Conservation (phyloP, 768 basidiomycete genomes). For the Tremella yokohamensis region DNA sequence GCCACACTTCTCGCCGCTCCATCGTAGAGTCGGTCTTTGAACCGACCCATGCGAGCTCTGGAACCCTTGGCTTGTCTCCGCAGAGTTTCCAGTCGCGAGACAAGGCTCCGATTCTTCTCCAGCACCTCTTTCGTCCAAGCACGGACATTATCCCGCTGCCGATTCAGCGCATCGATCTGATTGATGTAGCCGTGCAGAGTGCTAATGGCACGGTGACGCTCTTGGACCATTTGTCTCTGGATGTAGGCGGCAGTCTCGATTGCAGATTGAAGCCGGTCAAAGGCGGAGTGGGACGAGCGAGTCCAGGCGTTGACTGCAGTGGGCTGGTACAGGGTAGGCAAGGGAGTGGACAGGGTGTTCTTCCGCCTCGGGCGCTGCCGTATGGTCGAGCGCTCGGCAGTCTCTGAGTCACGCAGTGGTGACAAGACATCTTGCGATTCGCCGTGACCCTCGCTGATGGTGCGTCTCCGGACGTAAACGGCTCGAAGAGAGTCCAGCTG, state of each 20-base stretch:
- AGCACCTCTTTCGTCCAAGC: conserved; percentile 11
- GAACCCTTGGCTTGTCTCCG: neutral
- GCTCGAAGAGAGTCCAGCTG: neutral
- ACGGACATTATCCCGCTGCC: conserved; percentile 15
- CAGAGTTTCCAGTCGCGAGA: neutral
- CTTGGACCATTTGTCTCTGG: neutral
- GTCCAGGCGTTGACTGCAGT: conserved; percentile 1
- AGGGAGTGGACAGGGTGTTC: neutral
- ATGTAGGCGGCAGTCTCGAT: neutral
- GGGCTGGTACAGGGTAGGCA: neutral
- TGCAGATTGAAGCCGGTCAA: conserved; percentile 1
- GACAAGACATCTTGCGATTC: conserved; percentile 6
- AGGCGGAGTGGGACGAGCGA: neutral
- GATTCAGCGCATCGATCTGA: conserved; percentile 13
- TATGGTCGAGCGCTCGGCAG: neutral
- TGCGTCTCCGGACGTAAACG: neutral
- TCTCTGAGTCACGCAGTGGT: neutral
- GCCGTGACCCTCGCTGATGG: neutral
- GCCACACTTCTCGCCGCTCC: neutral
- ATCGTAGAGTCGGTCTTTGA: conserved; percentile 6
- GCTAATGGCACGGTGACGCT: neutral
- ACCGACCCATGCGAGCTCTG: neutral
- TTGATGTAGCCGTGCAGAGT: conserved; percentile 9
- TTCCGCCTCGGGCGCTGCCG: neutral
- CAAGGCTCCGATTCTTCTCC: conserved; percentile 7